These are phyloP conservation scores for Aureobasidium sp. DNA, from an alignment of 2,329 filamentous ascomycete species.

Conservation along the genomic window DNA sequence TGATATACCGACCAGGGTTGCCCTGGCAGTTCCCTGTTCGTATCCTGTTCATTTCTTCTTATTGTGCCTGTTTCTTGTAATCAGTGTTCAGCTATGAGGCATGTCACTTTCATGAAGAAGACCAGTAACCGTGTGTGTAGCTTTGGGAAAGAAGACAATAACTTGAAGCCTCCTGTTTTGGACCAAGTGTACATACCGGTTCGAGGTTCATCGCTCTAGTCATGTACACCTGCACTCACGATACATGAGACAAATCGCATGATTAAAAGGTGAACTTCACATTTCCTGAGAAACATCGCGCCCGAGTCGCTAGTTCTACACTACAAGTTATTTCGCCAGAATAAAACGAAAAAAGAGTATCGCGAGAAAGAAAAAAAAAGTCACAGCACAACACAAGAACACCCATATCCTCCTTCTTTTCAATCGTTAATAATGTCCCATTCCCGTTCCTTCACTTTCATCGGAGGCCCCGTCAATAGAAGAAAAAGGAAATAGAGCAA, in stretches of 20 bases:
- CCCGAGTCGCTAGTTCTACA: background rate
- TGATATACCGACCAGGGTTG: too few relatives aligned
- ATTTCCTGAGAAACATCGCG: background rate
- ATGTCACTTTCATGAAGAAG: too few relatives aligned
- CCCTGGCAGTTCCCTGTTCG: too few relatives aligned
- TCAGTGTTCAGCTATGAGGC: too few relatives aligned
- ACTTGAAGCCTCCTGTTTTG: too few relatives aligned
- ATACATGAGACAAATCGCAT: background rate
- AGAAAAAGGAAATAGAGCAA: background rate
- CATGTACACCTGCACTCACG: background rate
- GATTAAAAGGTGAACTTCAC: background rate
- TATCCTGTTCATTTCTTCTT: too few relatives aligned
- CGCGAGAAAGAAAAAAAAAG: background rate
- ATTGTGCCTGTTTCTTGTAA: too few relatives aligned
- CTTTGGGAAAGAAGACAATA: background rate
- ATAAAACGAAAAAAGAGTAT: background rate
- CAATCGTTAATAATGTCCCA: background rate
- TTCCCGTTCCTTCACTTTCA: background rate
- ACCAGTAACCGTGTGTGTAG: too few relatives aligned
- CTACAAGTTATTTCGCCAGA: background rate
- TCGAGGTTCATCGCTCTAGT: too few relatives aligned
- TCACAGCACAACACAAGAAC: background rate
- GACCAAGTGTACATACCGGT: too few relatives aligned
- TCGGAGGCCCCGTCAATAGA: background rate
- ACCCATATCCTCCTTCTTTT: conserved; percentile 3